Conservation (phyloP, 2,329 filamentous ascomycete genomes). For the Fusarium chuoi region DNA sequence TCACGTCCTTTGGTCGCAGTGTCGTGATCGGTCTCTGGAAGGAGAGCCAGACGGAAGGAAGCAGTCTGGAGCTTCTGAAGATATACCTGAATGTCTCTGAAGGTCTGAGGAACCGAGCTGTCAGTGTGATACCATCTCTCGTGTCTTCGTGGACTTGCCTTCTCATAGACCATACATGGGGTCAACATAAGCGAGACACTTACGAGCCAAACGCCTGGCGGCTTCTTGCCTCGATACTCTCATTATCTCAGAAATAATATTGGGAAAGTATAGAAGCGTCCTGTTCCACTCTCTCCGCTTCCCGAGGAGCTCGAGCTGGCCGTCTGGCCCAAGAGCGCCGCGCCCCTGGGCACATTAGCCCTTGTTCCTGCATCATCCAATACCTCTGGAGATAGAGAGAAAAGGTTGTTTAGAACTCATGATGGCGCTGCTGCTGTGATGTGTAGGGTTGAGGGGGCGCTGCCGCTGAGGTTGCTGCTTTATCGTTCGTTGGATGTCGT, state of each 20-base stretch:
- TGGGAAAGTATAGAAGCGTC: background rate
- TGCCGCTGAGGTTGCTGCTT: background rate
- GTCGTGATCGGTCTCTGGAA: background rate
- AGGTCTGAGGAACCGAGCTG: background rate
- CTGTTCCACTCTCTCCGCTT: no score
- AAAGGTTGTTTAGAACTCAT: rapidly evolving
- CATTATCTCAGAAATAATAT: rapidly evolving
- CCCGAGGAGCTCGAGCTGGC: background rate
- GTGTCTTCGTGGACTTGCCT: background rate
- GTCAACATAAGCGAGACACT: background rate
- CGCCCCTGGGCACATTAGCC: no score
- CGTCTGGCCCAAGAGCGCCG: background rate
- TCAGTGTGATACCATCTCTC: background rate
- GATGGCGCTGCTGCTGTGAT: background rate
- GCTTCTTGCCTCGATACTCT: background rate
- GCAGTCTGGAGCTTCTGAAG: background rate
- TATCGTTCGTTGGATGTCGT: background rate
- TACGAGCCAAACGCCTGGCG: background rate
- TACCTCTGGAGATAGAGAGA: rapidly evolving
- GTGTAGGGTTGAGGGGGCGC: rapidly evolving
- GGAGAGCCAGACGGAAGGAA: background rate
- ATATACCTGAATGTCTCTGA: background rate
- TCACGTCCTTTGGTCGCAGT: background rate
- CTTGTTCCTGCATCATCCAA: background rate
- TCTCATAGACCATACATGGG: background rate